A percentile compares a stretch with the other conserved stretches of the same genome.
These are phyloP conservation scores for Noccaea bulbosa DNA, from an alignment of 345 rosid species.

Conservation along the genomic window DNA sequence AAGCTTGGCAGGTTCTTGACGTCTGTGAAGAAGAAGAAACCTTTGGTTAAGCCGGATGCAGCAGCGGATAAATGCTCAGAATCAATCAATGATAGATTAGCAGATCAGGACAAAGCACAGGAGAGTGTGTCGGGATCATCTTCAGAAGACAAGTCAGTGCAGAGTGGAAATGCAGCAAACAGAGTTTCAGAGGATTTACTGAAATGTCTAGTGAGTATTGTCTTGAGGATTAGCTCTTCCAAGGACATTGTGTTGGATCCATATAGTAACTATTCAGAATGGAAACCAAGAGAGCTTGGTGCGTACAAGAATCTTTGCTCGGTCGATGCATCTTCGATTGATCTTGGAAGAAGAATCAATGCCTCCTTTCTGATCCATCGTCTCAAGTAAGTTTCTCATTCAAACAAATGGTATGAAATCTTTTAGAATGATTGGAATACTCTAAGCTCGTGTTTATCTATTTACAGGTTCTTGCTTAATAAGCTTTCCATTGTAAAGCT, in stretches of 20 bases:
- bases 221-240: slow-evolving; percentile 64
- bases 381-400: slow-evolving; percentile 60
- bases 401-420: not conserved
- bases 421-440: not conserved
- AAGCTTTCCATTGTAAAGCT: slow-evolving; percentile 74
- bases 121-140: slow-evolving; percentile 55
- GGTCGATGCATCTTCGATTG: slow-evolving; percentile 61
- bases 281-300: slow-evolving; percentile 58
- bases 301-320: slow-evolving; percentile 61
- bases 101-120: slow-evolving; percentile 59
- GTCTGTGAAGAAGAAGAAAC: slow-evolving; percentile 49
- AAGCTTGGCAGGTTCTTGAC: slow-evolving; percentile 50
- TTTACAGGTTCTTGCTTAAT: slow-evolving; percentile 63
- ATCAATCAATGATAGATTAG: slow-evolving; percentile 52
- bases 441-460: slow-evolving; percentile 29
- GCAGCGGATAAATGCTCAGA: slow-evolving; percentile 21
- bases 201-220: slow-evolving; percentile 64
- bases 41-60: slow-evolving; percentile 25
- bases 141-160: slow-evolving; percentile 48
- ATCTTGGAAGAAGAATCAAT: slow-evolving; percentile 59
- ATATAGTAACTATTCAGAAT: slow-evolving; percentile 53
- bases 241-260: slow-evolving; percentile 68
- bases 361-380: slow-evolving; percentile 68
- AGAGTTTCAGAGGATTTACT: slow-evolving; percentile 75
- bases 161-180: slow-evolving; percentile 59